A percentile compares a stretch with the other conserved stretches of the same genome.
These are phyloP conservation scores for Myochromella boudieri DNA, from an alignment of 768 basidiomycete genomes.

Conservation along the genomic window DNA sequence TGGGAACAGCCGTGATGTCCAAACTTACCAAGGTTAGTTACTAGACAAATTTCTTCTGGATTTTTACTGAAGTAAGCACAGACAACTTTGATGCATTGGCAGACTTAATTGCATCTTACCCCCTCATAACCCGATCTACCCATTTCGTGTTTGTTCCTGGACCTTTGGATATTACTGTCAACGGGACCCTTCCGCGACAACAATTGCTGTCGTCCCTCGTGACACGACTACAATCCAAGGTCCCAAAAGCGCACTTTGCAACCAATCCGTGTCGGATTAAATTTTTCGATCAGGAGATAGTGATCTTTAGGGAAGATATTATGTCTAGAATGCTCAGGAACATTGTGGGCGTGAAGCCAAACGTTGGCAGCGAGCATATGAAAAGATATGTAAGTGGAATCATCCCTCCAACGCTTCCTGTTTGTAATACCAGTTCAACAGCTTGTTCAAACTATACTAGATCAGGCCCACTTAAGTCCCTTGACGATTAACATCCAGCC, in stretches of 20 bases:
- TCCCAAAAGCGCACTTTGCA: constrained; percentile 82
- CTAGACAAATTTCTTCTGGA: background rate
- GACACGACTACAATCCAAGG: constrained; percentile 61
- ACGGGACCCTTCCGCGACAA: constrained; percentile 77
- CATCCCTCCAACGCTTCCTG: background rate
- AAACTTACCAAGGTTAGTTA: constrained; percentile 79
- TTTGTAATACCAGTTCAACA: constrained; percentile 28
- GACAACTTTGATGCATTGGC: constrained; percentile 88
- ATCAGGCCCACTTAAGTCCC: constrained; percentile 93
- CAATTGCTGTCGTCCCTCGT: constrained; percentile 78
- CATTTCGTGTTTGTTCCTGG: constrained; percentile 96
- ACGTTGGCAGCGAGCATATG: constrained; percentile 74
- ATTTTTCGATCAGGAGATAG: constrained; percentile 95
- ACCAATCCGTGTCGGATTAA: constrained; percentile 94
- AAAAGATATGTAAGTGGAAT: constrained; percentile 75
- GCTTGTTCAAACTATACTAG: constrained; percentile 95
- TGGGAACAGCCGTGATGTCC: constrained; percentile 75
- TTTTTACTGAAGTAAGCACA: constrained; percentile 27
- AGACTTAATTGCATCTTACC: constrained; percentile 81
- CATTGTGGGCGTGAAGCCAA: constrained; percentile 83
- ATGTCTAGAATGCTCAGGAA: constrained; percentile 96
- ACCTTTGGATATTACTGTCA: constrained; percentile 84
- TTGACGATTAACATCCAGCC: constrained; percentile 84
- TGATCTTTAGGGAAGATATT: constrained; percentile 87
- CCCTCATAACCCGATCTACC: constrained; percentile 70